Base-by-base conservation (phyloP, 192 early-diverging fungal genomes). In the Coemansia javaensis region DNA sequence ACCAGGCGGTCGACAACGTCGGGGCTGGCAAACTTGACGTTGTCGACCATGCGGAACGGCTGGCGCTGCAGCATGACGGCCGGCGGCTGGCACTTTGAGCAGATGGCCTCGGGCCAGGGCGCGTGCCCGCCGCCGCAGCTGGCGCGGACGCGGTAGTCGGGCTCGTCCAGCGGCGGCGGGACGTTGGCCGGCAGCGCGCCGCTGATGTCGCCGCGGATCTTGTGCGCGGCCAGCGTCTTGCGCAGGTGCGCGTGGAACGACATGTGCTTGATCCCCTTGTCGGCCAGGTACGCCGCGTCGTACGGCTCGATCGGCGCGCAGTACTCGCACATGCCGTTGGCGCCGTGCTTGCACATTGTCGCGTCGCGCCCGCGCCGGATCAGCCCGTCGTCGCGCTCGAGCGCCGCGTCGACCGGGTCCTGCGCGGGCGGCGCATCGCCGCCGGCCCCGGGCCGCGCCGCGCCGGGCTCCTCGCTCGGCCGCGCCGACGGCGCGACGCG, bases 191-290 rank as follows among this genome's bases (percentile, higher is more conserved):
- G 65, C 2, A 61, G 17, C 8, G 46, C 56, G 20, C 65, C 53
- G 21, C 64, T 67, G 27, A 75, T 67, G 41, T 75, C 71, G 13
- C 71, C 71, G 40, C 47, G 46, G 39, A 66, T 82, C 58, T 81
- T 88, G 53, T 90, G 85, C 54, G 85, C 63, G 11, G 82, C 65
- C 7, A 82, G 81, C 0, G 90, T 42, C 53, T 92, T 79, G 24
- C 87, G 82, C 25, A 99, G 61, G 60, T 94, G 90, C 5, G 90
- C 80, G 47, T 97, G 91, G 53, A 94, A 97, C 14, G 92, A 92
- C 87, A 97, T 86, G 63, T 96, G 94, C 65, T 99, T 99, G 54
- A 99, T 96, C 56, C 85, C 85, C 56, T 97, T 85, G 54, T 88
- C 75, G 25, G 87, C 89, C 34, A 97, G 57, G 49, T 94, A 97